Evolutionary conservation across 441 rosid species (phyloP).

Genomic region (Pelargonium hybrid): DNA sequence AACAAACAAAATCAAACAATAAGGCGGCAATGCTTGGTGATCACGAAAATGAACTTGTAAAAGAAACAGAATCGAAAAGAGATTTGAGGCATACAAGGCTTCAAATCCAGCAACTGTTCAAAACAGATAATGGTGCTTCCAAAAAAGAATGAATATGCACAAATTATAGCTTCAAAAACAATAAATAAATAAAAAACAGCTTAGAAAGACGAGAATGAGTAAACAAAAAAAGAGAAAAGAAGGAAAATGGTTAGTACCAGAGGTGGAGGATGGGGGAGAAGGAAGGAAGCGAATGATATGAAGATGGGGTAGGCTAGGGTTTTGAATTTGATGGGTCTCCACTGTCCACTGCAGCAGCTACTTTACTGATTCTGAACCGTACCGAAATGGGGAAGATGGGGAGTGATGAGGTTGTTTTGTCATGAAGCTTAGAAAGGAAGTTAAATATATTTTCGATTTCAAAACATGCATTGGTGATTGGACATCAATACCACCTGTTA

Average conservation of each 20-base stretch:
- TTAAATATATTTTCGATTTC: too few species aligned
- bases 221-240: too few species aligned
- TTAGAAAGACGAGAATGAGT: not conserved
- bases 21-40: not conserved
- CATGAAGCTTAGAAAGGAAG: too few species aligned
- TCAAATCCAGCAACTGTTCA: not conserved
- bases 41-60: not conserved
- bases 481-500: too few species aligned
- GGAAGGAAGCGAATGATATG: too few species aligned
- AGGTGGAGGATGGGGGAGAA: not conserved
- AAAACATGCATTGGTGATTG: too few species aligned
- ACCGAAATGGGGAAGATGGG: too few species aligned
- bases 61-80: not conserved
- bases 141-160: too few species aligned
- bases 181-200: too few species aligned
- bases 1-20: not conserved
- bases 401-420: too few species aligned
- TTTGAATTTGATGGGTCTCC: not conserved
- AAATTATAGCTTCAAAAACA: not conserved
- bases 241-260: not conserved
- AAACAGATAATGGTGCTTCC: not conserved
- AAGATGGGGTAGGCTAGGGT: not conserved
- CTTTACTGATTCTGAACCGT: too few species aligned
- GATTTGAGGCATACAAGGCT: not conserved
- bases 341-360: too few species aligned